Percentiles rank a stretch among this genome's conserved stretches.
Conservation (phyloP, 2,329 filamentous ascomycete genomes). For the Aspergillus sp. region DNA sequence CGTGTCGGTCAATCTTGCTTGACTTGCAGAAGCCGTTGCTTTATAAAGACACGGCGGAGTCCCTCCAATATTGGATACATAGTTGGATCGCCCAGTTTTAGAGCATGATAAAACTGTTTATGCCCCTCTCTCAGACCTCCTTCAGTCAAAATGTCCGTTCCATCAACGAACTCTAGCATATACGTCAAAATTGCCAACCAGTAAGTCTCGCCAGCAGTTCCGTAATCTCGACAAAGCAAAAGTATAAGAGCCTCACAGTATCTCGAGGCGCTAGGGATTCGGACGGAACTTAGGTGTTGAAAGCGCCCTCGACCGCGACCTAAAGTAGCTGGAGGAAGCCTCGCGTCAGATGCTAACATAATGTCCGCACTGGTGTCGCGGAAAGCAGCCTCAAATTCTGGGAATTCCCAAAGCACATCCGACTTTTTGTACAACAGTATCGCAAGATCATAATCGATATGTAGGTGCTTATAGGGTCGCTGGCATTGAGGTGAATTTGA, state of each 20-base stretch:
- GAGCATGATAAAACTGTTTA: slow-evolving; percentile 16
- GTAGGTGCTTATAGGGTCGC: slow-evolving; percentile 13
- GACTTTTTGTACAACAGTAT: slow-evolving; percentile 21
- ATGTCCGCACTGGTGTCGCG: slow-evolving; percentile 4
- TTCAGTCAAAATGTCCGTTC: slow-evolving; percentile 16
- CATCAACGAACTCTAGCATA: not conserved
- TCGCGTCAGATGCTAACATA: slow-evolving; percentile 18
- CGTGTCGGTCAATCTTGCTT: no score
- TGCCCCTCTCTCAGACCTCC: slow-evolving; percentile 14
- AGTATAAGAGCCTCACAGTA: slow-evolving; percentile 18
- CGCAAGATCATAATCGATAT: slow-evolving; percentile 17
- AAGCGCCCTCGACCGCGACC: slow-evolving; percentile 16
- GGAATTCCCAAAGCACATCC: slow-evolving; percentile 18
- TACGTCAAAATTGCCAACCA: not conserved
- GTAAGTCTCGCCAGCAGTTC: not conserved
- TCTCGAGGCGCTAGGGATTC: slow-evolving; percentile 14
- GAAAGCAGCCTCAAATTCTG: slow-evolving; percentile 1
- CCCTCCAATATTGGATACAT: slow-evolving; percentile 18
- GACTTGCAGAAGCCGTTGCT: not conserved
- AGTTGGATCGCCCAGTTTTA: slow-evolving; percentile 15
- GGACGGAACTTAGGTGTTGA: slow-evolving; percentile 11
- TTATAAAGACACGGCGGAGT: slow-evolving; percentile 13
- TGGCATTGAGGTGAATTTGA: slow-evolving; percentile 2
- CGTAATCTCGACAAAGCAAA: slow-evolving; percentile 20
- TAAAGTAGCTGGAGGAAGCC: slow-evolving; percentile 13